These are phyloP conservation scores for Blastobotrys chiropterorum DNA, from an alignment of 805 yeast species.

Conservation along the genomic window DNA sequence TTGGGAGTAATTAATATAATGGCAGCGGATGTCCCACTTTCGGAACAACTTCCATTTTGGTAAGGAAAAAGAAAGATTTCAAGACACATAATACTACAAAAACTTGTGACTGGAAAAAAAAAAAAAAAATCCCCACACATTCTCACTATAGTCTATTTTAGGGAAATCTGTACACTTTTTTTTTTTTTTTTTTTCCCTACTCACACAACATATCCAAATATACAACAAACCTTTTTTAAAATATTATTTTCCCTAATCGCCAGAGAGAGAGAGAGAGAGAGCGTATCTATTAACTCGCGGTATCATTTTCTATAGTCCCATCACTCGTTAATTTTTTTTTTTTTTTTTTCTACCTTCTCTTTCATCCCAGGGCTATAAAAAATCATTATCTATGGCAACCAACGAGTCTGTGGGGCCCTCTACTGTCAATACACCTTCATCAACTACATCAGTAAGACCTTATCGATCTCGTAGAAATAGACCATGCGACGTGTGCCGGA, in stretches of 20 bases:
- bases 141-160: neutral
- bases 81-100: neutral
- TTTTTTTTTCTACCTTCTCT: too few relatives aligned
- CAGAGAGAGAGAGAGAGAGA: too few relatives aligned
- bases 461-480: constrained; percentile 16
- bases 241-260: too few relatives aligned
- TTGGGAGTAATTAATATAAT: neutral
- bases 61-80: neutral
- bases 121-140: neutral
- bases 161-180: neutral
- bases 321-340: too few relatives aligned
- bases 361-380: too few relatives aligned
- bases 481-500: constrained; percentile 22
- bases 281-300: too few relatives aligned
- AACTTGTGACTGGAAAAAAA: neutral
- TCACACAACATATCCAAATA: neutral
- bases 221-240: neutral
- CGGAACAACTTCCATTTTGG: neutral
- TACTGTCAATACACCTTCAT: neutral
- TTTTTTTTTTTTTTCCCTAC: neutral
- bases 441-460: constrained; percentile 8
- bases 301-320: too few relatives aligned
- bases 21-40: neutral
- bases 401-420: neutral
- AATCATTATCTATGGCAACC: neutral